These are phyloP conservation scores for Nicotiana tomentosiformis DNA, from an alignment of 257 asterid species.

Conservation along the genomic window DNA sequence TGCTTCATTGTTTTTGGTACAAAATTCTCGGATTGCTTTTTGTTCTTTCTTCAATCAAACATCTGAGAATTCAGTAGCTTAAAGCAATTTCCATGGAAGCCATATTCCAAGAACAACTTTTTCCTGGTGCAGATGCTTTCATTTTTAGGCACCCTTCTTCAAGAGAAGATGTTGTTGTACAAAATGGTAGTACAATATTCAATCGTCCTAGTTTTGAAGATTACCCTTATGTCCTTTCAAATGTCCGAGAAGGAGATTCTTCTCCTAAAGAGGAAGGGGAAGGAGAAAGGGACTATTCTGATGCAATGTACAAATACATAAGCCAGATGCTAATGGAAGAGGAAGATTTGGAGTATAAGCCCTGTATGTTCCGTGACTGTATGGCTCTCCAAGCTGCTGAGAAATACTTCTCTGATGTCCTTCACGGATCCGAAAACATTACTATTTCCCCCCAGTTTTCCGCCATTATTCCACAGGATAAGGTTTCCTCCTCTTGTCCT, in stretches of 20 bases:
- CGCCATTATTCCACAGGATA: not conserved
- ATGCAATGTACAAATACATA: slow-evolving; percentile 26
- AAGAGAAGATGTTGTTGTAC: not conserved
- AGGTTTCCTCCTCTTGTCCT: slow-evolving; percentile 1
- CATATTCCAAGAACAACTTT: not conserved
- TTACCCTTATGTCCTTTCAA: not conserved
- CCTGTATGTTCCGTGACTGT: slow-evolving; percentile 30
- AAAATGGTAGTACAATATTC: not conserved
- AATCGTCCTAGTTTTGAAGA: not conserved
- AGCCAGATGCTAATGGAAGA: slow-evolving; percentile 36
- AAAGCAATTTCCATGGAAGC: not conserved
- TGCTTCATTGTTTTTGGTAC: not conserved
- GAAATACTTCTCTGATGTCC: slow-evolving; percentile 29
- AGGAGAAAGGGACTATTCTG: slow-evolving; percentile 19
- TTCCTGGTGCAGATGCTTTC: not conserved
- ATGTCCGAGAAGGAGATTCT: not conserved
- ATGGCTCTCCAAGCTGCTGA: slow-evolving; percentile 32
- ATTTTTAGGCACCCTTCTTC: slow-evolving; percentile 7
- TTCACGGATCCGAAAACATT: slow-evolving; percentile 15
- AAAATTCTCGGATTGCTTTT: not conserved
- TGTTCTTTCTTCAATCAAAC: not conserved
- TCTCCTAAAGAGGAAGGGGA: slow-evolving; percentile 8
- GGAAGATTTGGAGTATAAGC: slow-evolving; percentile 26
- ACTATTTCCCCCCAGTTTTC: not conserved
- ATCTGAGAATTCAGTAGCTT: not conserved